Evolutionary conservation across 2,329 filamentous ascomycete genomes (phyloP), one percentile per base, ranked within the genome.

Genomic region (Fusarium graminum): DNA sequence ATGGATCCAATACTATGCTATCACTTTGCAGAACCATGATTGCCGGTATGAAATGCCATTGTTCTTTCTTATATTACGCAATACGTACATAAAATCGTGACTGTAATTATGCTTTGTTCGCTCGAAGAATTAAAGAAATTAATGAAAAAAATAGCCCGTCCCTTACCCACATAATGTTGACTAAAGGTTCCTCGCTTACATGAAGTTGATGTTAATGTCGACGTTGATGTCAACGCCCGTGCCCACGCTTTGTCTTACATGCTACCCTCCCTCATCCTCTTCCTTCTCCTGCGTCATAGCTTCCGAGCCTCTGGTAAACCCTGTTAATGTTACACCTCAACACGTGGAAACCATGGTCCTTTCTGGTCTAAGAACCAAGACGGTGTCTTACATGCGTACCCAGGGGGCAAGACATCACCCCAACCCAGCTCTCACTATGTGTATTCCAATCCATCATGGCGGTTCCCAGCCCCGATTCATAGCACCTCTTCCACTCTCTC

Each of bases 331-430:
- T 32, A 29, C 22, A 25, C 43, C 40, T 29, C 53, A 42, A 22
- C 60, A 68, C 52, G 54, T 65, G 51, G 55, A 44, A 61, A 49
- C 53, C 40, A 64, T 49, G 41, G 36, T 43, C 39, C 47, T 47
- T 51, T 32, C 40, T 51, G 39, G 47, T 51, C 39, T 47, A 51
- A 58, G 53, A 43, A 39, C 38, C 50, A 43, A 62, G 55, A 51
- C 36, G 38, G 46, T 65, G 59, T 68, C 60, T 68, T 39, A 65
- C 58, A 57, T 63, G 44, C 25, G 32, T 30, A 43, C 51, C 34
- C 47, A 39, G 40, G 41, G 59, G 54, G 36, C 52, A 17, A 42
- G 38, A 39, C 34, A n/a, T 46, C 50, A 62, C 65, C 60, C 52
- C 51, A 56, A 55, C 44, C 45, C 41, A 17, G 17, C 41, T 57